These are phyloP conservation scores for Phytophthora hibernalis DNA, from an alignment of 352 stramenopile genomes.

Conservation along the genomic window DNA sequence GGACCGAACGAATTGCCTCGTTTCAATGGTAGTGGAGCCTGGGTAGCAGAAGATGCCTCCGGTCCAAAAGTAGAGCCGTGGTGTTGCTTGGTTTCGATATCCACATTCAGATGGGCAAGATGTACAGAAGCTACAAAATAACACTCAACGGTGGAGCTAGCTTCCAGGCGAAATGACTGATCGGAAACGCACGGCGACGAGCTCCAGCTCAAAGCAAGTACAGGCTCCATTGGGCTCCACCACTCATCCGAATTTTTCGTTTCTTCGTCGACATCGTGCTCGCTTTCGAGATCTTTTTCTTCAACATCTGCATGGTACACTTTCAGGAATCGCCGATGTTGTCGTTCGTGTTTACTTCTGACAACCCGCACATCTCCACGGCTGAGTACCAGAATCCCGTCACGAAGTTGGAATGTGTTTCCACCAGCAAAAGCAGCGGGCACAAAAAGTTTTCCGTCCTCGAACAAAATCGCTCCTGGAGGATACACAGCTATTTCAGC, in stretches of 20 bases:
- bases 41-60: not conserved
- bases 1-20: conserved; percentile 30
- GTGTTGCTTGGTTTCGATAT: conserved; percentile 3
- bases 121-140: conserved; percentile 58
- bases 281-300: conserved; percentile 4
- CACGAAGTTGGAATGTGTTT: conserved; percentile 24
- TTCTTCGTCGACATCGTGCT: conserved; percentile 16
- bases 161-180: conserved; percentile 37
- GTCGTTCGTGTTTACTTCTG: conserved; percentile 15
- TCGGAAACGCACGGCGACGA: conserved; percentile 22
- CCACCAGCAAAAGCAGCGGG: conserved; percentile 12
- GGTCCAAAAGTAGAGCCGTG: not conserved
- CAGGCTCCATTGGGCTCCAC: conserved; percentile 44
- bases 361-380: conserved; percentile 40
- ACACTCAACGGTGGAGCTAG: conserved; percentile 56
- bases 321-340: not conserved
- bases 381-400: conserved; percentile 43
- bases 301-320: conserved; percentile 9
- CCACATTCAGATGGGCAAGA: conserved; percentile 31
- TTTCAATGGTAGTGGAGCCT: conserved; percentile 20
- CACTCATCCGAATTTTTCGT: conserved; percentile 27
- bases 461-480: conserved; percentile 50
- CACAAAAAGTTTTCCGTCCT: conserved; percentile 43
- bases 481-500: conserved; percentile 53
- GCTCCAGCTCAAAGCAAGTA: conserved; percentile 31